Percentiles rank a stretch among this genome's conserved stretches.
Conservation (phyloP, 495 filamentous ascomycete species). For the Podospora tetraspora region DNA sequence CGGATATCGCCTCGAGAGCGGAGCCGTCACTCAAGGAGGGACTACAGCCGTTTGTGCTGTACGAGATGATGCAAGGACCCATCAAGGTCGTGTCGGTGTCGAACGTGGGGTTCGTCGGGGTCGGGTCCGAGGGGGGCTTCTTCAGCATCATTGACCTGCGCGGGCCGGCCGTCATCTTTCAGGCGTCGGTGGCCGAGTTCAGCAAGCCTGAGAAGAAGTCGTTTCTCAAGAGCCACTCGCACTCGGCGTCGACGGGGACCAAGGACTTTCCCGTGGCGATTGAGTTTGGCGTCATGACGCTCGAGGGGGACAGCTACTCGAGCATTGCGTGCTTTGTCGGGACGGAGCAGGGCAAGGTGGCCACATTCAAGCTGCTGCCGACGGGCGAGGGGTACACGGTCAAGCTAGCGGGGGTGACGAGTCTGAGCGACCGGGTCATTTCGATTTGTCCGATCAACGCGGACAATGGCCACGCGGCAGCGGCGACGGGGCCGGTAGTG, state of each 20-base stretch:
- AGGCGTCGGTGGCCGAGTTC: constrained; percentile 60
- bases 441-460: constrained; percentile 71
- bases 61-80: constrained; percentile 74
- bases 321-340: constrained; percentile 90
- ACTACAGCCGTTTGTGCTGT: constrained; percentile 69
- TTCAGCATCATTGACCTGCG: constrained; percentile 78
- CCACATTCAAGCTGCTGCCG: constrained; percentile 86
- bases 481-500: constrained; percentile 67
- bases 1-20: constrained; percentile 63
- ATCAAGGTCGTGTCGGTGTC: constrained; percentile 76
- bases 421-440: constrained; percentile 67
- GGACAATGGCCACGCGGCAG: constrained; percentile 67
- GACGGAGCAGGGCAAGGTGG: constrained; percentile 73
- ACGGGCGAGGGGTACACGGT: constrained; percentile 66
- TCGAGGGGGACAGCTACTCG: constrained; percentile 90
- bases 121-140: constrained; percentile 74
- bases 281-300: constrained; percentile 88
- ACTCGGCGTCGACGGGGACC: constrained; percentile 32
- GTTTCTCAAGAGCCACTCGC: constrained; percentile 47
- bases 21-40: constrained; percentile 81
- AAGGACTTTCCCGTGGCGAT: constrained; percentile 69
- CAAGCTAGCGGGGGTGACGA: constrained; percentile 58
- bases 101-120: constrained; percentile 85
- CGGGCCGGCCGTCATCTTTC: constrained; percentile 83
- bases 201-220: constrained; percentile 63